Percentiles rank a stretch among this genome's conserved stretches.
These are phyloP conservation scores for Aspergillus puulaauensis DNA, from an alignment of 2,329 filamentous ascomycete species.

Conservation along the genomic window DNA sequence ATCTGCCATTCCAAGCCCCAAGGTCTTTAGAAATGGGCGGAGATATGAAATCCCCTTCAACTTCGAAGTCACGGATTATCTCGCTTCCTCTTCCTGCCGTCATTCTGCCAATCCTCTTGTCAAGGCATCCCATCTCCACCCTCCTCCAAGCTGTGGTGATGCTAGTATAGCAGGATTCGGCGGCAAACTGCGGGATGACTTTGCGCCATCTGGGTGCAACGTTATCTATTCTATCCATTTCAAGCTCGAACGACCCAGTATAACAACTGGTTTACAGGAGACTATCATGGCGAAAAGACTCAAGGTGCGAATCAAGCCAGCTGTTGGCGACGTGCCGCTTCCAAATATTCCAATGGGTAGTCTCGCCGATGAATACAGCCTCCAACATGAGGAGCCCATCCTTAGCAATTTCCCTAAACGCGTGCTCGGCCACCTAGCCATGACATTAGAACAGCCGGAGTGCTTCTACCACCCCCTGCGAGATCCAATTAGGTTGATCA, in stretches of 20 bases:
- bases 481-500: constrained; percentile 9
- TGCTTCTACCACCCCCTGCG: constrained; percentile 13
- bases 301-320: constrained; percentile 18
- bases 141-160: constrained; percentile 18
- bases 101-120: constrained; percentile 6
- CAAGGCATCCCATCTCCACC: constrained; percentile 15
- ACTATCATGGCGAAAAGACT: constrained; percentile 10
- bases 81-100: constrained; percentile 6
- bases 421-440: background rate
- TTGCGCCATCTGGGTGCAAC: constrained; percentile 13
- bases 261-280: background rate
- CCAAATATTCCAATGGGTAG: background rate
- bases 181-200: constrained; percentile 18
- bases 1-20: constrained; percentile 1
- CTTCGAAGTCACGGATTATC: constrained; percentile 12
- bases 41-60: constrained; percentile 8
- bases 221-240: constrained; percentile 14
- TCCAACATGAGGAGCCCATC: constrained; percentile 1
- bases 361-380: background rate
- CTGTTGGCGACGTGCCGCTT: background rate
- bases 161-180: constrained; percentile 16
- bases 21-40: background rate
- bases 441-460: constrained; percentile 8
- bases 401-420: background rate
- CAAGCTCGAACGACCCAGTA: constrained; percentile 6